Conservation (phyloP, 306 rosid genomes). For the Inga laurina region DNA sequence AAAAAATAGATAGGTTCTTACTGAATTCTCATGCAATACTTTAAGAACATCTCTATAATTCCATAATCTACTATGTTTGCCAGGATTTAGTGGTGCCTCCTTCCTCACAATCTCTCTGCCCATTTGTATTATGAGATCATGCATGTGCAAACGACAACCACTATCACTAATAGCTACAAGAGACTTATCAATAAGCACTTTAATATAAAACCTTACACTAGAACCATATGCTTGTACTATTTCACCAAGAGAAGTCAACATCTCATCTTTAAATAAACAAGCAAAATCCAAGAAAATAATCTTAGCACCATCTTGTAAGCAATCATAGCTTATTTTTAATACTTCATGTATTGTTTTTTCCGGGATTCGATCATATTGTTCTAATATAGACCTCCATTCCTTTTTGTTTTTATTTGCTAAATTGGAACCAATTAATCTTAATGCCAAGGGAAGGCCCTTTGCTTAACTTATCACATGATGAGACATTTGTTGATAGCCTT, state of each 20-base stretch:
- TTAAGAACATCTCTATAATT: background rate
- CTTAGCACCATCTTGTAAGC: background rate
- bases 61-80: background rate
- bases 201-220: background rate
- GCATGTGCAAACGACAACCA: background rate
- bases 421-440: background rate
- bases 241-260: background rate
- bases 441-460: background rate
- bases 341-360: background rate
- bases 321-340: background rate
- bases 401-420: background rate
- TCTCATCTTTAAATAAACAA: background rate
- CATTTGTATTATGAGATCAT: background rate
- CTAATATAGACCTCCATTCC: background rate
- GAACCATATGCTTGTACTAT: background rate
- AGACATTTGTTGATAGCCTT: background rate
- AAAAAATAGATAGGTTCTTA: background rate
- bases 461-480: background rate
- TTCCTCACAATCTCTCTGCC: background rate
- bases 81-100: background rate
- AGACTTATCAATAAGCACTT: background rate
- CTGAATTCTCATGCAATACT: background rate
- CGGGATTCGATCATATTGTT: background rate
- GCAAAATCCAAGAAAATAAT: background rate
- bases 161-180: background rate